Base-by-base conservation (phyloP, 768 basidiomycete genomes). In the Leccinum subgranulosum region DNA sequence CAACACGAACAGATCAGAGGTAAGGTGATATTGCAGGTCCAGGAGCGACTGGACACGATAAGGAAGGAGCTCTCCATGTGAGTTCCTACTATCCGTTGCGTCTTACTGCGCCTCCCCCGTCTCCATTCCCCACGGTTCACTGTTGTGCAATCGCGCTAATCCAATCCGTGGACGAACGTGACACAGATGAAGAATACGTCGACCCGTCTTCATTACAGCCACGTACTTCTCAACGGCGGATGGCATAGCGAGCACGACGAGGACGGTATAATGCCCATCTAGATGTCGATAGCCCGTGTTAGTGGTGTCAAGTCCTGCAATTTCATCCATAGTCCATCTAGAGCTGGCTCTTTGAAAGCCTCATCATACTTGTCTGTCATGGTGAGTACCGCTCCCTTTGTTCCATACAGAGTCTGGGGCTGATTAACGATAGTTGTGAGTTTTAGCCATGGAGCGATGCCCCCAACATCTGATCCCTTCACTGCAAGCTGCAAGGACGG, bases 181-280 rank as follows among this genome's bases (percentile, higher is more conserved):
- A 83, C 33, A 69, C 23, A 1, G 81, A 83, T 23, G 75, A 63
- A 27, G 61, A 76, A 43, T 51, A 74, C 17, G 73, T 83, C 72
- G 79, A 77, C 58, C 79, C 83, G 11, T 66, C 76, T 11, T 28
- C 83, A 81, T 47, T 85, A 85, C 62, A 73, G 68, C 15, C 63
- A 80, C 23, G 56, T 59, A 31, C 73, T 72, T 45, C 65, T 74
- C 31, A 29, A 34, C 21, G 29, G 14, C 14, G 63, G 69, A 57
- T 75, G 79, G 78, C 64, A 75, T 25, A 57, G 56, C 39, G 61
- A 61, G 45, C 56, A 63, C 52, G 63, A 59, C n/a, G 54, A 60
- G 31, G 54, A 60, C 21, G 23, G 9, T 11, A 25, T 29, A 2
- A 33, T 33, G 2, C 12, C 5, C 33, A 33, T 33, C 33, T 33